Evolutionary conservation across 2,329 filamentous ascomycete species (phyloP).

Genomic region (Dothistroma septosporum): DNA sequence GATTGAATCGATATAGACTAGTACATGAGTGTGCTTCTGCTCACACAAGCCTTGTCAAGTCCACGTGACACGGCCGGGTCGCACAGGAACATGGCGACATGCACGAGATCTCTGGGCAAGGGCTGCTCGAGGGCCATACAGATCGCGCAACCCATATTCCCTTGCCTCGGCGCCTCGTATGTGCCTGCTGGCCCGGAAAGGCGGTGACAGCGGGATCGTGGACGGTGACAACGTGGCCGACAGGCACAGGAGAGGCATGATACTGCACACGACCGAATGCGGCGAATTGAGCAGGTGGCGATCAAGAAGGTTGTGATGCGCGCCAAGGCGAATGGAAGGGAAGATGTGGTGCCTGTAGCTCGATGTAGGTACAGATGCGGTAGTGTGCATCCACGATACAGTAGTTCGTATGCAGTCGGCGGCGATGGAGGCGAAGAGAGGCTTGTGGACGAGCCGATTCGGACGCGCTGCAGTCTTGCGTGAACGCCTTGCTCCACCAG

Average conservation of each 20-base stretch:
- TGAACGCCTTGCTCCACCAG: neutral
- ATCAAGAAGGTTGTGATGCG: neutral
- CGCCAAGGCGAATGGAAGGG: neutral
- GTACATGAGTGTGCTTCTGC: neutral
- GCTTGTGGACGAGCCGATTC: neutral
- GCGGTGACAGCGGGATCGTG: constrained; percentile 26
- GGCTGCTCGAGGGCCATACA: constrained; percentile 18
- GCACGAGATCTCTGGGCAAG: constrained; percentile 24
- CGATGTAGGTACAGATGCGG: neutral
- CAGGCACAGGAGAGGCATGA: constrained; percentile 10
- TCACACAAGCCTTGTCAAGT: constrained; percentile 5
- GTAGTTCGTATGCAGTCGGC: neutral
- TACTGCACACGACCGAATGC: constrained; percentile 9
- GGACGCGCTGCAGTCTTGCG: neutral
- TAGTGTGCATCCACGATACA: neutral
- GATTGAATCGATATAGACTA: constrained; percentile 9
- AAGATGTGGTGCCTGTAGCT: neutral
- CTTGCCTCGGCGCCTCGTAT: constrained; percentile 19
- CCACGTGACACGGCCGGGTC: constrained; percentile 27
- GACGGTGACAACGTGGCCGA: constrained; percentile 26
- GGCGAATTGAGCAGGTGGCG: neutral
- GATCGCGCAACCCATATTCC: constrained; percentile 18
- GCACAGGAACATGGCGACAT: constrained; percentile 16
- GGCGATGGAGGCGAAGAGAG: neutral
- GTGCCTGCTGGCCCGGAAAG: constrained; percentile 18